Evolutionary conservation across 352 stramenopile species (phyloP).

Genomic region (Phytophthora vignae): DNA sequence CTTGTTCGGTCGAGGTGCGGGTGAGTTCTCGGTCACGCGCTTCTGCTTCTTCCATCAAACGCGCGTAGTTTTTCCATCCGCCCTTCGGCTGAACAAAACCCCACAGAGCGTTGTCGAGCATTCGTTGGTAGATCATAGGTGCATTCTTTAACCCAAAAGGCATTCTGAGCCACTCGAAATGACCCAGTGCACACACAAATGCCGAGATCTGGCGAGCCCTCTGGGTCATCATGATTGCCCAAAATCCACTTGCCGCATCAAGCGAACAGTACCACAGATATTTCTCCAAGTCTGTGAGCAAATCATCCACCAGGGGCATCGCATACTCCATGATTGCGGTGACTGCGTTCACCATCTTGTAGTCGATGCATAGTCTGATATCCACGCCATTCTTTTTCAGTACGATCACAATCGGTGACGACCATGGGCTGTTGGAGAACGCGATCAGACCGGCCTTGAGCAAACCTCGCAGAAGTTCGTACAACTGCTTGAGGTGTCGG

Average conservation of each 20-base stretch:
- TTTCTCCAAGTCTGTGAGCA: neutral
- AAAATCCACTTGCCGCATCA: neutral
- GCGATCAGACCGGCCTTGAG: neutral
- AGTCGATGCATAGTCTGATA: conserved; percentile 1
- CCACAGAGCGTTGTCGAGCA: too few species aligned
- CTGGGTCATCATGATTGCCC: neutral
- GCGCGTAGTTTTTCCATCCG: too few species aligned
- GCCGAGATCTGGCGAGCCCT: neutral
- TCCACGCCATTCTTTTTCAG: conserved; percentile 1
- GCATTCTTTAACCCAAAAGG: neutral
- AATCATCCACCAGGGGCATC: neutral
- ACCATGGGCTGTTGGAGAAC: neutral
- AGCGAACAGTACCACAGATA: neutral
- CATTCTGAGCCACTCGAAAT: neutral
- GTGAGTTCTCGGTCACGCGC: too few species aligned
- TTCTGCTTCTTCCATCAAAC: too few species aligned
- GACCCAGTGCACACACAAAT: neutral
- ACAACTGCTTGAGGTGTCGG: neutral
- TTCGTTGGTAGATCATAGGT: too few species aligned
- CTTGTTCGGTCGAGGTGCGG: too few species aligned
- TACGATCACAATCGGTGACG: neutral
- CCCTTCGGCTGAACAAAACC: too few species aligned
- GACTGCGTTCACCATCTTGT: neutral
- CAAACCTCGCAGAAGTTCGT: neutral
- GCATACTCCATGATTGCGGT: neutral